A percentile compares a stretch with the other conserved stretches of the same genome.
These are phyloP conservation scores for Tricholoma furcatifolium DNA, from an alignment of 768 basidiomycete genomes.

Conservation along the genomic window DNA sequence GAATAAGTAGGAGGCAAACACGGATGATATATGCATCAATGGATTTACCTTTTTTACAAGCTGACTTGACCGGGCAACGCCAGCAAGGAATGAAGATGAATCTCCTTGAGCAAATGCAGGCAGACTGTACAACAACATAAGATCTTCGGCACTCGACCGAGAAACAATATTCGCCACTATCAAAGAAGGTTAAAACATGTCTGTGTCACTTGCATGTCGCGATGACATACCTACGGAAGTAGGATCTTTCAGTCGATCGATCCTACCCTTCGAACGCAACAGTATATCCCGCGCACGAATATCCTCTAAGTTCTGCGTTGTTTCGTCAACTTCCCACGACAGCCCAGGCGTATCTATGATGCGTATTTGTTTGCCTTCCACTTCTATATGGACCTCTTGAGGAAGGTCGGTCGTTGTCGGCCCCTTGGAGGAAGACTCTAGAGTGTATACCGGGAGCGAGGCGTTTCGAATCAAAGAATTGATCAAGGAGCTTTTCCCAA, in stretches of 20 bases:
- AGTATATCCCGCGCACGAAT: conserved; percentile 68
- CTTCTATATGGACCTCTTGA: conserved; percentile 56
- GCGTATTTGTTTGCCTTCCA: conserved; percentile 49
- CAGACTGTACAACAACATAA: conserved; percentile 86
- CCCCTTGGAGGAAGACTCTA: conserved; percentile 47
- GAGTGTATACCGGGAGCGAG: conserved; percentile 58
- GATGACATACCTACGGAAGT: conserved; percentile 58
- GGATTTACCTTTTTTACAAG: conserved; percentile 72
- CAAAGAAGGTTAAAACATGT: conserved; percentile 11
- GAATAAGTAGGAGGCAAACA: conserved; percentile 8
- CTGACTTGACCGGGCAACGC: conserved; percentile 71
- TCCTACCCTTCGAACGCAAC: conserved; percentile 74
- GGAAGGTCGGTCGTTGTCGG: conserved; percentile 74
- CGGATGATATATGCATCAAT: neutral
- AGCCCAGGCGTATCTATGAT: conserved; percentile 91
- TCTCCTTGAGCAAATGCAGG: conserved; percentile 77
- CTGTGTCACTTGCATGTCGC: neutral
- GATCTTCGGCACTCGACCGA: conserved; percentile 71
- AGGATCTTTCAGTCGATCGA: conserved; percentile 85
- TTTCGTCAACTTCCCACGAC: conserved; percentile 45
- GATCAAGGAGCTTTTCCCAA: conserved; percentile 82
- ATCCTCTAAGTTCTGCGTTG: conserved; percentile 36
- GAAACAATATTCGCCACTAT: conserved; percentile 68
- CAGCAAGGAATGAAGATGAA: conserved; percentile 68
- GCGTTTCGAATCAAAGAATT: conserved; percentile 67